Evolutionary conservation across 495 filamentous ascomycete genomes (phyloP), one percentile per base, ranked within the genome.

Genomic region (Pseudevernia furfuracea): DNA sequence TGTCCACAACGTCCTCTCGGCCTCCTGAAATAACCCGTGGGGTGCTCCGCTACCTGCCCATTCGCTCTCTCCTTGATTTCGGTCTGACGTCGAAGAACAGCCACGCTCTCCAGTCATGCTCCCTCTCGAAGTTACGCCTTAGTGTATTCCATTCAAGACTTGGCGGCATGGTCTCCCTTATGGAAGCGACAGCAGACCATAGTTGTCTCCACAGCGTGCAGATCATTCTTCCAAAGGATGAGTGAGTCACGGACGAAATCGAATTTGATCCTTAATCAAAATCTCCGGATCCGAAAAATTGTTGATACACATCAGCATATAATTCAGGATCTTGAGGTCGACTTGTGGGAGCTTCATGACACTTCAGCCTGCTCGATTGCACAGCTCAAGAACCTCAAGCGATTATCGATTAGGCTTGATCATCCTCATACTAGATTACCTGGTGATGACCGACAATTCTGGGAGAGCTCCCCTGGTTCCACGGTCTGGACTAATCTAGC

Each of bases 381-480:
- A 36, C 11, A 43, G 52, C 53, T 65, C n/a, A 58, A 52, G 15
- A 68, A 65, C 37, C 58, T 61, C 23, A 60, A 38, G 17, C 46
- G 52, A 17, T 19, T 68, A 36, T 55, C 44, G 1, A 65, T 68
- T 28, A 72, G 75, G 14, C 73, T 77, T 58, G 75, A 77, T 52
- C 74, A 77, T 65, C 71, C 69, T 14, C 73, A 75, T 58, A 72
- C 75, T 25, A 66, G 72, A 34, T 73, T 75, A 39, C 70, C 70
- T 5, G 46, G 66, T 4, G 62, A 74, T 43, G 66, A 67, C 36
- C 70, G 71, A 5, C 68, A 41, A 19, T 67, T 68, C 30, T 76
- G 75, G 72, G 37, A 69, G 23, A 68, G 68, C 5, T 68, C 75
- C 6, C 71, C 68, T 43, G 69, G 67, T 32, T 74, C 71, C 37